phyloP scores from a whole-genome alignment of 768 basidiomycete genomes.

The Galerina sulciceps region DNA sequence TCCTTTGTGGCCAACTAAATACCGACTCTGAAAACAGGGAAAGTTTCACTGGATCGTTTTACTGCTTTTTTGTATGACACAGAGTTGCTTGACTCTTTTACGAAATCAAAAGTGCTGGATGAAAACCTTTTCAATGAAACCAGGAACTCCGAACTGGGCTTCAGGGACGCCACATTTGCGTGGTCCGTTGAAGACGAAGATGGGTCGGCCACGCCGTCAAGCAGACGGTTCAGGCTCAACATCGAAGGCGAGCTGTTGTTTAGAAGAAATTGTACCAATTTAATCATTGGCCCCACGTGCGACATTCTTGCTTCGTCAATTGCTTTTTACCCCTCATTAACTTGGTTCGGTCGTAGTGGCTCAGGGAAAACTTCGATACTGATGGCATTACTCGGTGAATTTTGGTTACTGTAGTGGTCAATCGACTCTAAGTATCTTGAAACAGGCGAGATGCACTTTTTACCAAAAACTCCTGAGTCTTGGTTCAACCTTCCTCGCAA shows the following conservation, averaged over 20 bases:
- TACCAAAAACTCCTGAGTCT: background rate
- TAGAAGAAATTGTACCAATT: constrained; percentile 9
- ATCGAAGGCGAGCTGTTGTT: constrained; percentile 41
- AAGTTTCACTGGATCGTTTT: constrained; percentile 67
- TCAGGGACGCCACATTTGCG: constrained; percentile 56
- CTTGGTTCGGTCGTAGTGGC: background rate
- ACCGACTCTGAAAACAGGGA: constrained; percentile 20
- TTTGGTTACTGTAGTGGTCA: background rate
- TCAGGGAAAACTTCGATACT: constrained; percentile 10
- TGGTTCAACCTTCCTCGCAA: constrained; percentile 12
- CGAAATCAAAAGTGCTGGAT: constrained; percentile 1
- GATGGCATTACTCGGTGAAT: constrained; percentile 8
- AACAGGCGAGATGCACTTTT: constrained; percentile 11
- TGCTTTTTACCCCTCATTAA: background rate
- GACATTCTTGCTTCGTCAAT: background rate
- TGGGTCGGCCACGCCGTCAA: constrained; percentile 8
- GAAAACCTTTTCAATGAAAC: constrained; percentile 13
- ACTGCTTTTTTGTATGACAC: constrained; percentile 47
- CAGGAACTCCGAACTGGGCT: constrained; percentile 43
- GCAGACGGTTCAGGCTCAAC: constrained; percentile 20
- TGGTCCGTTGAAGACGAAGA: constrained; percentile 48
- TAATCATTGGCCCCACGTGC: constrained; percentile 12
- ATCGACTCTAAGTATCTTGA: background rate
- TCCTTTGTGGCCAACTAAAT: background rate
- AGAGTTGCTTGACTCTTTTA: constrained; percentile 46